Percentiles rank a stretch among this genome's conserved stretches.
Conservation (phyloP, 495 filamentous ascomycete genomes). For the Aspergillus egyptiacus region DNA sequence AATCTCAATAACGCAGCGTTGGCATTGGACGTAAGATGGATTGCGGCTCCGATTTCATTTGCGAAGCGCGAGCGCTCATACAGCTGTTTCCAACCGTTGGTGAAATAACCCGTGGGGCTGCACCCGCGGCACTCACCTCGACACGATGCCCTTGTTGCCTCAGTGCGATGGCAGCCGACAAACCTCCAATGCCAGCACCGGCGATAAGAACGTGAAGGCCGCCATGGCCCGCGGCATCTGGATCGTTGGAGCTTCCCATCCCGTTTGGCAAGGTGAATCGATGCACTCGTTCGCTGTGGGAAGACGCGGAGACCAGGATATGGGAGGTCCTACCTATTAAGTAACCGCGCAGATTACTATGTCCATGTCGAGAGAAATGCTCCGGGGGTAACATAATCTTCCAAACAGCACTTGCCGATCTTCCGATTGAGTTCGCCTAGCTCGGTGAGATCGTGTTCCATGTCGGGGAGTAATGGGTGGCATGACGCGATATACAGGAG, state of each 20-base stretch:
- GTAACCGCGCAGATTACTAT: not conserved
- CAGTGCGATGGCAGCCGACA: constrained; percentile 49
- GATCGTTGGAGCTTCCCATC: constrained; percentile 7
- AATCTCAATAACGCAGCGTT: constrained; percentile 43
- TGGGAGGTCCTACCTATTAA: not conserved
- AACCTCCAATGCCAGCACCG: constrained; percentile 53
- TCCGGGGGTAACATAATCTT: not conserved
- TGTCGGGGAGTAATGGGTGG: constrained; percentile 13
- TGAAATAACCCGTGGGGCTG: not conserved
- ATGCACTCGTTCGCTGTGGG: not conserved
- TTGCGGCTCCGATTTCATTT: constrained; percentile 51
- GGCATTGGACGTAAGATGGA: constrained; percentile 51
- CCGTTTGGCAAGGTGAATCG: not conserved
- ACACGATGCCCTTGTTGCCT: constrained; percentile 51
- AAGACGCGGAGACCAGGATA: not conserved
- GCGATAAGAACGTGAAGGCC: constrained; percentile 43
- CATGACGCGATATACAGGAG: not conserved
- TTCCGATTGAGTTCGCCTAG: constrained; percentile 11
- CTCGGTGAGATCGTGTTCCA: constrained; percentile 41
- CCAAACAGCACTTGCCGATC: not conserved
- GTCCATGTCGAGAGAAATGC: not conserved
- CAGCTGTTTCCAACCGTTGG: constrained; percentile 29
- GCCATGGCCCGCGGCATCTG: not conserved
- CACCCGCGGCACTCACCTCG: constrained; percentile 22
- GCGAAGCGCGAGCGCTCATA: constrained; percentile 48